Percentiles rank a stretch among this genome's conserved stretches.
Evolutionary conservation across 2,329 filamentous ascomycete species (phyloP).

Genomic region (Leptographium lundbergii): DNA sequence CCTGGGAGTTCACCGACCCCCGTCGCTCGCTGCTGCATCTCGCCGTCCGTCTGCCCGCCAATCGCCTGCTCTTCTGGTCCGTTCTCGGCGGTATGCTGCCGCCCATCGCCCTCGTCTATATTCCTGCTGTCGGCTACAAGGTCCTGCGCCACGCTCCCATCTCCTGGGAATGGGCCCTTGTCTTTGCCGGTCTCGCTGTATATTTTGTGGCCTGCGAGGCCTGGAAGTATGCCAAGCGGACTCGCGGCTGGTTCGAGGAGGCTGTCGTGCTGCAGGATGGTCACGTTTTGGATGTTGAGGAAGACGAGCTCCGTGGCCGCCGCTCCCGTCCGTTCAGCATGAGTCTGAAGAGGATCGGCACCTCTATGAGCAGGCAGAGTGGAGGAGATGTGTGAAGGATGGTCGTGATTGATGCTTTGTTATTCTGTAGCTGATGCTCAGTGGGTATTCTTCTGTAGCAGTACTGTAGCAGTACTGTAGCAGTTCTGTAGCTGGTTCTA

Average conservation of each 20-base stretch:
- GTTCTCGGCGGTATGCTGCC: slow-evolving; percentile 47
- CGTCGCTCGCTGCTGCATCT: slow-evolving; percentile 56
- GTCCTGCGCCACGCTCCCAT: slow-evolving; percentile 65
- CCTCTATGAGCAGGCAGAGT: background rate
- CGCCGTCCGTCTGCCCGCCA: slow-evolving; percentile 52
- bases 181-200: slow-evolving; percentile 47
- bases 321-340: background rate
- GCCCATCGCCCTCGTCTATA: slow-evolving; percentile 58
- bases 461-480: no score
- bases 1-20: slow-evolving; percentile 68
- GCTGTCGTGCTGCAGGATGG: background rate
- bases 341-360: background rate
- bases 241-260: background rate
- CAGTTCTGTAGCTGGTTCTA: background rate
- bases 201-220: slow-evolving; percentile 56
- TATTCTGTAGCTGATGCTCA: no score
- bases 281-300: background rate
- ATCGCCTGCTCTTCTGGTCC: slow-evolving; percentile 59
- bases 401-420: background rate
- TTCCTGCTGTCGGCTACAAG: slow-evolving; percentile 54
- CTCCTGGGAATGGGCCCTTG: slow-evolving; percentile 60
- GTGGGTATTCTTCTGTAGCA: no score
- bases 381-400: background rate
- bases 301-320: background rate
- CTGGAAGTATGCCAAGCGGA: slow-evolving; percentile 41